These are phyloP conservation scores for Neofusicoccum laricinum DNA, from an alignment of 2,329 filamentous ascomycete genomes.

Conservation along the genomic window DNA sequence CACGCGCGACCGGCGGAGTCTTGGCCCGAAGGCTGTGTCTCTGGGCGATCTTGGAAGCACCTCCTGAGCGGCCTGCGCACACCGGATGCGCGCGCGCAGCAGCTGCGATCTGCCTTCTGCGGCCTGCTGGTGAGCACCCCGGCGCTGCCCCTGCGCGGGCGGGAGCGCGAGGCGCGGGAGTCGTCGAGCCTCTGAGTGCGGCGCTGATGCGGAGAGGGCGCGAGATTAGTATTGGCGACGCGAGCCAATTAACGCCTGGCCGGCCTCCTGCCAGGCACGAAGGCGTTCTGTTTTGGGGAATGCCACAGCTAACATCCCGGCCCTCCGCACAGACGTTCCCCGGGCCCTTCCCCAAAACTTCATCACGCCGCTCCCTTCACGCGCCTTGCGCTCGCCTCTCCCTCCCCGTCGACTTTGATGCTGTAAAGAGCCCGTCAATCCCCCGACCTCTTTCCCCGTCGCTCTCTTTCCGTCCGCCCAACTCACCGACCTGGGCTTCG, in stretches of 20 bases:
- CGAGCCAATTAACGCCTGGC: slow-evolving; percentile 11
- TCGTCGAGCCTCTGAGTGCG: background rate
- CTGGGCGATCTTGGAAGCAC: slow-evolving; percentile 1
- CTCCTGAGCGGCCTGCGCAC: background rate
- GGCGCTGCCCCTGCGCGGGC: background rate
- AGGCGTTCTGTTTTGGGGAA: slow-evolving; percentile 16
- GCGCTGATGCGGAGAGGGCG: slow-evolving; percentile 1
- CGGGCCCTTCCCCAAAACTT: slow-evolving; percentile 6
- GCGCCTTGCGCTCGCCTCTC: background rate
- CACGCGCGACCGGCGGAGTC: background rate
- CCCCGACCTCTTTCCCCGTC: background rate
- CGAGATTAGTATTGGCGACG: slow-evolving; percentile 12
- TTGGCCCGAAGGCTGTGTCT: background rate
- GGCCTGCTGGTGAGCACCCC: background rate
- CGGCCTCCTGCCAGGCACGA: slow-evolving; percentile 13
- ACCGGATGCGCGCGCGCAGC: background rate
- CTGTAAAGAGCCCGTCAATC: slow-evolving; percentile 6
- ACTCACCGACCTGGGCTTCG: background rate
- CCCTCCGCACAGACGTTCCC: slow-evolving; percentile 1
- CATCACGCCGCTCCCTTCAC: slow-evolving; percentile 4
- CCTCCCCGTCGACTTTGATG: background rate
- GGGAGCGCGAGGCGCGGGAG: background rate
- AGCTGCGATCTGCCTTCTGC: background rate
- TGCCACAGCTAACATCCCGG: slow-evolving; percentile 11
- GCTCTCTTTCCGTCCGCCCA: background rate